Base-by-base conservation (phyloP, 108 stramenopile species). In the Nitzschia inconspicua region DNA sequence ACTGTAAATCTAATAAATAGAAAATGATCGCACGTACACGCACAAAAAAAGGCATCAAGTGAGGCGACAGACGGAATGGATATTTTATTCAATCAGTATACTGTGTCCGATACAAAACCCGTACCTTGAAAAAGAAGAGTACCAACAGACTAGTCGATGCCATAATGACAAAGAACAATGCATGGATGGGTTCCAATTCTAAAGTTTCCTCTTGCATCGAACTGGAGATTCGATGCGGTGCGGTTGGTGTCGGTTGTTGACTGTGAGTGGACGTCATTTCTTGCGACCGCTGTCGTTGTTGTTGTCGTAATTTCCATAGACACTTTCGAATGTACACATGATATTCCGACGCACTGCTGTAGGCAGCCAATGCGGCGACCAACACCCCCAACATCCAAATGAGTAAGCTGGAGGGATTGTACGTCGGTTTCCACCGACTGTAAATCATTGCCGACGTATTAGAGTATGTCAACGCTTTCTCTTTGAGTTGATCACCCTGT, bases 91-190 rank as follows among this genome's bases (percentile, higher is more conserved):
- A 39, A n/a, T 39, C 14, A 39, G n/a, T n/a, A 39, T 39, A 0
- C 11, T 14, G n/a, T 39, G 37, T 39, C n/a, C 37, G 37, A 39
- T 14, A 39, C 0, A n/a, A 39, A 39, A 11, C 11, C 32, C 66
- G 34, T 67, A 74, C 73, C 73, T 92, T 74, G 69, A 97, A 84
- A 70, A 83, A 90, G 61, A 94, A 97, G 1, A 97, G 73, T 19
- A 94, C 65, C 10, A 95, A 60, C 48, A 97, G 69, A 53, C 86
- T 66, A 22, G 68, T 70, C 7, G 81, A 87, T 16, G 94, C 80
- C 67, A 89, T 77, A 30, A 88, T 42, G 16, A 95, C 60, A 57
- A 97, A 92, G 7, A 82, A 68, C 28, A 94, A 23, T 3, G 91
- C 91, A 70, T 95, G 96, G 6, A 62, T 57, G 0, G 83, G 76